Evolutionary conservation across 441 rosid genomes (phyloP).

Genomic region (Syzygium syzygioides): DNA sequence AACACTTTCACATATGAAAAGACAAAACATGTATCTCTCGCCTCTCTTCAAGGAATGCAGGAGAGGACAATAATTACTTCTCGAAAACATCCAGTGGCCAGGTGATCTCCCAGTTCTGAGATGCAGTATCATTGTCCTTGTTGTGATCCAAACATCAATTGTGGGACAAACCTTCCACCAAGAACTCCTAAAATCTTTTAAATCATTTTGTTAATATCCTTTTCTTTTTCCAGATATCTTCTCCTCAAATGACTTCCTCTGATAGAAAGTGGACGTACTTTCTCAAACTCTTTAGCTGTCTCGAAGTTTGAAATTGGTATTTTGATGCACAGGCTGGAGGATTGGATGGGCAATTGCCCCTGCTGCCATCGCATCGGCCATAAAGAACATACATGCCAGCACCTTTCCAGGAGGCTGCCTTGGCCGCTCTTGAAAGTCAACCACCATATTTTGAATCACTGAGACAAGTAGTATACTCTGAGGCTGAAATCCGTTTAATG

Average conservation of each 20-base stretch:
- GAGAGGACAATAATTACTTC: too few relatives aligned
- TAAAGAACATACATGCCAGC: conserved; percentile 55
- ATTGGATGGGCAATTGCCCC: conserved; percentile 66
- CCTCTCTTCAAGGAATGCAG: not conserved
- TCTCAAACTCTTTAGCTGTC: not conserved
- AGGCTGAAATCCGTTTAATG: not conserved
- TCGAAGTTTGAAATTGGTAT: not conserved
- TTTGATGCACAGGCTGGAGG: conserved; percentile 42
- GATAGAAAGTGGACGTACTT: not conserved
- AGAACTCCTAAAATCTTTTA: not conserved
- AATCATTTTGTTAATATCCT: not conserved
- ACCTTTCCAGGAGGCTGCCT: conserved; percentile 40
- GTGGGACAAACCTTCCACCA: not conserved
- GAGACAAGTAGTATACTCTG: conserved; percentile 24
- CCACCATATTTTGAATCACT: conserved; percentile 29
- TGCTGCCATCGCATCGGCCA: conserved; percentile 31
- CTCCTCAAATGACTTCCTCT: not conserved
- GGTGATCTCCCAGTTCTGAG: not conserved
- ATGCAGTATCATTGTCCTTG: not conserved
- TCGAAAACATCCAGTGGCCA: too few relatives aligned
- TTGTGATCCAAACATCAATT: not conserved
- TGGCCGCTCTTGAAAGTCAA: conserved; percentile 38
- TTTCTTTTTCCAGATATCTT: not conserved
- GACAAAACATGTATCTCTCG: conserved; percentile 33
- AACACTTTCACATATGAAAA: conserved; percentile 37